phyloP scores from a whole-genome alignment of 306 rosid genomes.

The Vigna trinervia region DNA sequence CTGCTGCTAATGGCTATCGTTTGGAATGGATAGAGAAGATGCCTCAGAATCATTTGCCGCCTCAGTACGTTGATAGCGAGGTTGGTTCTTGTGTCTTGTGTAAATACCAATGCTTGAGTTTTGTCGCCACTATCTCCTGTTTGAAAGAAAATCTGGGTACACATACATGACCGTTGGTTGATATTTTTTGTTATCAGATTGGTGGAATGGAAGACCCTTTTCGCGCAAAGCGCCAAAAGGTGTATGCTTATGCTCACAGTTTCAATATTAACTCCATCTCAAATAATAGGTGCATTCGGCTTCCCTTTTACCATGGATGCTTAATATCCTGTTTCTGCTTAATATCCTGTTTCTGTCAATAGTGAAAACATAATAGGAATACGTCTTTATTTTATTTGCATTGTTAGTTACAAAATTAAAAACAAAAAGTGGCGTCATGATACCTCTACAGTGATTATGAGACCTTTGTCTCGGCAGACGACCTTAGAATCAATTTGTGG shows the following conservation, averaged over 20 bases:
- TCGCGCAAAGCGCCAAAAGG: conserved; percentile 63
- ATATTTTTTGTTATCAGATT: conserved; percentile 49
- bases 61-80: conserved; percentile 50
- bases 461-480: conserved; percentile 81
- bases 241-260: conserved; percentile 73
- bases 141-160: conserved; percentile 4
- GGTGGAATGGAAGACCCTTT: conserved; percentile 52
- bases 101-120: conserved; percentile 15
- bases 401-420: background rate
- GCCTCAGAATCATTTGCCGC: conserved; percentile 38
- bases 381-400: conserved; percentile 6
- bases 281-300: conserved; percentile 66
- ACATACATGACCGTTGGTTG: conserved; percentile 14
- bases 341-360: background rate
- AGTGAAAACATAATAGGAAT: conserved; percentile 2
- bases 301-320: background rate
- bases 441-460: conserved; percentile 67
- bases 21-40: conserved; percentile 49
- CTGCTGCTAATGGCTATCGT: conserved; percentile 52
- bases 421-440: conserved; percentile 37
- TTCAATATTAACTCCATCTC: conserved; percentile 79
- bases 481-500: conserved; percentile 82
- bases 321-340: background rate
- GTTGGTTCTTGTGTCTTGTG: conserved; percentile 43
- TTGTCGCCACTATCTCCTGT: background rate